Evolutionary conservation across 2,329 filamentous ascomycete genomes (phyloP), one percentile per base, ranked within the genome.

Genomic region (Aureobasidium uvarum): DNA sequence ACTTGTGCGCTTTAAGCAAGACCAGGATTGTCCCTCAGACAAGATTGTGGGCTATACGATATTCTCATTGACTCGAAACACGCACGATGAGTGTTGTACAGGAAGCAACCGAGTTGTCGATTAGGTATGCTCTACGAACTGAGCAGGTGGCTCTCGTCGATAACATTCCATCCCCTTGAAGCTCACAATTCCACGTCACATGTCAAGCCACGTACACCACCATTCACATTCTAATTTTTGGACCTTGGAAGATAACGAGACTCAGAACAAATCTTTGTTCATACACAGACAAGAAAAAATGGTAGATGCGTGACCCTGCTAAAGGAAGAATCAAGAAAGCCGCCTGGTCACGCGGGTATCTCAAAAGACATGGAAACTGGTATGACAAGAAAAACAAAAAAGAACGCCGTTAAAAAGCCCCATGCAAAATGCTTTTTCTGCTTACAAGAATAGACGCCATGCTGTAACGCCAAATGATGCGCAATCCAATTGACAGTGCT

Each of bases 341-440:
- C 58, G 23, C 38, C 28, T 62, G 58, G 45, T 62, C 58, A 51
- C 58, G 45, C 58, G 58, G 58, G 58, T 62, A 62, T 62, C 58
- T 62, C 58, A 62, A 28, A 60, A 62, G 58, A 62, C 20, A 18
- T 46, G 18, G 41, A 58, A 43, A 25, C 20, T 39, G 36, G 20
- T 25, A 48, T 31, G 43, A 46, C 43, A 60, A 50, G 43, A 50
- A 56, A 39, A 4, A 56, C 25, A 4, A 55, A 38, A 33, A 43
- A 56, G 43, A 56, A 62, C 58, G 58, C 58, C 58, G 16, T 51
- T 39, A 6, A 41, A 45, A n/a, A 13, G 45, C 41, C 31, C 43
- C 58, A 8, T 62, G 31, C 33, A 50, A 39, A 51, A 60, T 28
- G 36, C 13, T 28, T 55, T 41, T 2, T 58, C 33, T 62, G 58